Base-by-base conservation (phyloP, 1,139 yeast genomes). In the Diutina pseudorugosa region DNA sequence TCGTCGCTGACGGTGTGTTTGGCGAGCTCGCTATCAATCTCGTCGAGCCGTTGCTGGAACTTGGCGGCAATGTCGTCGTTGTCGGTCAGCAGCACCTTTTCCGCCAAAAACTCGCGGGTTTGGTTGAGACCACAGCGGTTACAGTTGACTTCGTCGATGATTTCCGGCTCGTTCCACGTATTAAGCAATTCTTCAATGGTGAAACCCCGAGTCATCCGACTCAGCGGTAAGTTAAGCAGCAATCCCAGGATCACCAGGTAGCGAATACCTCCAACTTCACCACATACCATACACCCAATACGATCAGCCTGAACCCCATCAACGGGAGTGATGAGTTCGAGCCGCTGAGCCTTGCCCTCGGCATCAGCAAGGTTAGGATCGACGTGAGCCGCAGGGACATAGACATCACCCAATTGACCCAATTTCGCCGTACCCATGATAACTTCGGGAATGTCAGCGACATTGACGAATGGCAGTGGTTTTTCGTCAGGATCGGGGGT, bases 221-320 rank as follows among this genome's bases (percentile, higher is more conserved):
- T 62, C 51, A 62, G 62, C 0, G 79, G 78, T 52, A 90, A 71
- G 58, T 86, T 85, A 57, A 90, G 75, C 59, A 91, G 87, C 52
- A 90, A 71, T 0, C 96, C 95, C 59, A 94, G 83, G 43, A 81
- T 77, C 0, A 89, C 88, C 4, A 94, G 85, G 59, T 83, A 83
- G 57, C 96, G 75, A 25, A 90, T 83, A 1, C 97, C 97, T 51
- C 96, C 96, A 65, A 83, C 87, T 63, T 90, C 97, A 55, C 96
- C 96, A 73, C 97, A 90, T 18, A 77, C 75, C 51, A 87, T 73
- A 65, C 97, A 90, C 0, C 96, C 96, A 53, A 90, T 89, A 61
- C 96, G 75, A 61, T 87, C 95, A 1, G 88, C 93, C 25, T 85
- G 79, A 2, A 86, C 70, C 3, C 97, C 97, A 69, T 90, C 97